Evolutionary conservation across 768 basidiomycete species (phyloP), one percentile per base, ranked within the genome.

Genomic region (Termitomyces sp.): DNA sequence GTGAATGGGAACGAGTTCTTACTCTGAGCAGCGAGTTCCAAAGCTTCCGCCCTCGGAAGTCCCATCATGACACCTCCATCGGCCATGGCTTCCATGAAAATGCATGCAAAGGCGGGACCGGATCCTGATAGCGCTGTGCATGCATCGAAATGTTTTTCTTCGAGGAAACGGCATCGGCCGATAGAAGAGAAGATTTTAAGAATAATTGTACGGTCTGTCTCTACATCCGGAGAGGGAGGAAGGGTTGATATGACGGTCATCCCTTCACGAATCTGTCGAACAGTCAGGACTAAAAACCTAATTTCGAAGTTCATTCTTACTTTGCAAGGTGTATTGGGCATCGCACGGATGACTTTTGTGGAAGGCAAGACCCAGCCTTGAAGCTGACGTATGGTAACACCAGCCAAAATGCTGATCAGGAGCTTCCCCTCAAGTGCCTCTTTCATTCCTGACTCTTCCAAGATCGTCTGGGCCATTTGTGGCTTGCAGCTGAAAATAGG

Each of bases 1-100:
- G 32, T 43, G 49, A 14, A 9, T 19, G 11, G 31, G 16, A 48
- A 37, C 14, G 2, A 27, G 12, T 53, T 2, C 85, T 65, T 68
- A 97, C 96, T 94, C 74, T 99, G 97, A 44, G 96, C 86, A 48
- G 97, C 96, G 51, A 99, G 75, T 69, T 99, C 97, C 42, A 98
- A 73, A 5, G 97, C 95, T 71, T 98, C 97, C 2, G 86, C 83
- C 59, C 97, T 79, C 3, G 97, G 97, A 51, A 99, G 74, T 31
- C 97, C 97, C 97, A 98, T 98, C 96, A 99, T 98, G 45, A 98
- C 97, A 43, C 95, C 97, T 27, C 97, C 97, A 70, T 98, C 97
- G 1, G 94, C 89, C 95, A 99, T 97, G 0, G 97, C 96, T 71
- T 99, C 97, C 61, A 99, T 79, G 65, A 98, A 93, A 48, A 98